A percentile compares a stretch with the other conserved stretches of the same genome.
Evolutionary conservation across 2,329 filamentous ascomycete species (phyloP).

Genomic region (Hypomyces perniciosus): DNA sequence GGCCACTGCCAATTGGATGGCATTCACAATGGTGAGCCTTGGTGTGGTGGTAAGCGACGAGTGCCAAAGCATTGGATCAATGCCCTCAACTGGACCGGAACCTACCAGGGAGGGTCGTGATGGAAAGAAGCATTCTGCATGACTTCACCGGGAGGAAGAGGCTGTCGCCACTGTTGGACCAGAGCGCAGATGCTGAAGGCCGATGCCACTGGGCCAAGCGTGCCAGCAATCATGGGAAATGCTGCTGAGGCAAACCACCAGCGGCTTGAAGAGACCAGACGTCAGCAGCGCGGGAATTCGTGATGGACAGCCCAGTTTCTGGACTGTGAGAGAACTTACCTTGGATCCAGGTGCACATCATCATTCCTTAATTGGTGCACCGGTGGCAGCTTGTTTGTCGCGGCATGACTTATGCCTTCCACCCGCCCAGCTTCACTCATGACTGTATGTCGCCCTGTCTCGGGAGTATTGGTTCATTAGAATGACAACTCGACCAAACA

Average conservation of each 20-base stretch:
- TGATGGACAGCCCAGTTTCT: neutral
- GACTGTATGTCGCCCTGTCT: neutral
- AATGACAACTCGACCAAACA: too few relatives aligned
- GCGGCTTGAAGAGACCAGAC: neutral
- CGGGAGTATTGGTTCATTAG: too few relatives aligned
- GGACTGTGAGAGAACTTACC: slow-evolving; percentile 24
- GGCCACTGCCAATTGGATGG: slow-evolving; percentile 68
- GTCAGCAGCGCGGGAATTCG: neutral
- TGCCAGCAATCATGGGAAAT: slow-evolving; percentile 75
- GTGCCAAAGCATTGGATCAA: neutral
- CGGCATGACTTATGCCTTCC: slow-evolving; percentile 30
- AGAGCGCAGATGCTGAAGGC: slow-evolving; percentile 82
- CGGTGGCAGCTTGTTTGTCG: slow-evolving; percentile 20
- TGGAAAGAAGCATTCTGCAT: slow-evolving; percentile 48
- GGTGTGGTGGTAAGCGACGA: neutral
- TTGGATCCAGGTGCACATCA: slow-evolving; percentile 38
- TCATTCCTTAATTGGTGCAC: slow-evolving; percentile 27
- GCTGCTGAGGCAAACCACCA: slow-evolving; percentile 60
- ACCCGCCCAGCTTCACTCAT: slow-evolving; percentile 39
- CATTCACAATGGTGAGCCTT: slow-evolving; percentile 70
- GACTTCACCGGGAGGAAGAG: slow-evolving; percentile 40
- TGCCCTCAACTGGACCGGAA: neutral
- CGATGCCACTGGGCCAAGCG: slow-evolving; percentile 79
- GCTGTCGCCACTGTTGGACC: slow-evolving; percentile 71
- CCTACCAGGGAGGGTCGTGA: slow-evolving; percentile 64